phyloP scores from a whole-genome alignment of 257 asterid genomes.

The Solanum phureja region DNA sequence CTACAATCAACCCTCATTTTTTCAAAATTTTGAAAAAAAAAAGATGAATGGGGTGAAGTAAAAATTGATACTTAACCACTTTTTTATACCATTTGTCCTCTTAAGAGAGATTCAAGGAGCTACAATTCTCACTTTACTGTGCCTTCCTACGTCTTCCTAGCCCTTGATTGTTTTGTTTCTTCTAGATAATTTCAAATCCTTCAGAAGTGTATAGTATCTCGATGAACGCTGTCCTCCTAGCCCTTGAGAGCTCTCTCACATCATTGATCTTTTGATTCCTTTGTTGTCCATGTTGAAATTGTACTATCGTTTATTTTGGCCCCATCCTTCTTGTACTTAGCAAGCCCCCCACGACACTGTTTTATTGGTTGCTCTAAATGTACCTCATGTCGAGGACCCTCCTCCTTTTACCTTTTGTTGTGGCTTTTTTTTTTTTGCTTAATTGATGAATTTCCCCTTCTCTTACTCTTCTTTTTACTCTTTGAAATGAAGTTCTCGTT shows the following conservation, averaged over 20 bases:
- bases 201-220: background rate
- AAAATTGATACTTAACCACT: too few relatives aligned
- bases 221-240: background rate
- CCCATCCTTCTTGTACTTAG: background rate
- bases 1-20: background rate
- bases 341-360: background rate
- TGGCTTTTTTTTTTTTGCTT: too few relatives aligned
- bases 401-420: background rate
- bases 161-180: background rate
- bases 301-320: background rate
- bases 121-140: background rate
- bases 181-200: background rate
- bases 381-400: background rate
- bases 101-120: background rate
- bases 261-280: background rate
- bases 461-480: background rate
- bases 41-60: too few relatives aligned
- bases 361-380: background rate
- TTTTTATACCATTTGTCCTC: background rate
- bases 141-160: background rate
- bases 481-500: background rate
- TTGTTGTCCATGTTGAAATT: background rate
- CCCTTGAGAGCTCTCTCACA: slow-evolving; percentile 4
- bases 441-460: background rate
- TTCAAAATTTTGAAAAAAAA: too few relatives aligned